Conservation (phyloP, 345 rosid genomes). For the Gossypium longicalyx region DNA sequence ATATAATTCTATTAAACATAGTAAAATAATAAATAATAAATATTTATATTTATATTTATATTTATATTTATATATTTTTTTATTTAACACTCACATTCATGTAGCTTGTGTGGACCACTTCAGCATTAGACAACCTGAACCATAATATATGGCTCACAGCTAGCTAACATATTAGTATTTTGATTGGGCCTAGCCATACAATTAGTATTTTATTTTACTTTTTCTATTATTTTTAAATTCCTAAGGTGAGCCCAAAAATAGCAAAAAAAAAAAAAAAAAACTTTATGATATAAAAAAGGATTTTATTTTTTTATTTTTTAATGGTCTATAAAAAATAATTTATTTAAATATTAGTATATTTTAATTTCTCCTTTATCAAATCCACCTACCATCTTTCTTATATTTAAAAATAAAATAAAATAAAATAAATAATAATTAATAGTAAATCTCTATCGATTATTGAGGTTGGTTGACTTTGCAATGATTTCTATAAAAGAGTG, state of each 20-base stretch:
- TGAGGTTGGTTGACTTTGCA: slow-evolving; percentile 20
- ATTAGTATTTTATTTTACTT: not conserved
- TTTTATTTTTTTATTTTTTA: too few relatives aligned
- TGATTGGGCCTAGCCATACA: slow-evolving; percentile 3
- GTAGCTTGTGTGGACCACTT: slow-evolving; percentile 24
- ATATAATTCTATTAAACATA: too few relatives aligned
- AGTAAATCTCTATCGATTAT: slow-evolving; percentile 16
- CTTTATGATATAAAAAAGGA: not conserved
- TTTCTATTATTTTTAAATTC: not conserved
- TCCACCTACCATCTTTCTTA: not conserved
- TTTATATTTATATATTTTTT: too few relatives aligned
- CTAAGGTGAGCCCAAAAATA: not conserved
- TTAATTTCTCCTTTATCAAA: not conserved
- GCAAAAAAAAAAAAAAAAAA: not conserved
- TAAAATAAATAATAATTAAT: not conserved
- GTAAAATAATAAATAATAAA: too few relatives aligned
- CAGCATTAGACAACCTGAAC: not conserved
- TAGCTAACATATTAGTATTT: not conserved
- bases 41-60: too few relatives aligned
- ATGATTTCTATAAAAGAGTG: slow-evolving; percentile 21
- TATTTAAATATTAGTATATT: not conserved
- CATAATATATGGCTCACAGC: not conserved
- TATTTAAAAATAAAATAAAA: not conserved
- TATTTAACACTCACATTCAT: not conserved
- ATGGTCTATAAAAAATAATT: not conserved